Base-by-base conservation (phyloP, 2,329 filamentous ascomycete species). In the Cladophialophora carrionii region DNA sequence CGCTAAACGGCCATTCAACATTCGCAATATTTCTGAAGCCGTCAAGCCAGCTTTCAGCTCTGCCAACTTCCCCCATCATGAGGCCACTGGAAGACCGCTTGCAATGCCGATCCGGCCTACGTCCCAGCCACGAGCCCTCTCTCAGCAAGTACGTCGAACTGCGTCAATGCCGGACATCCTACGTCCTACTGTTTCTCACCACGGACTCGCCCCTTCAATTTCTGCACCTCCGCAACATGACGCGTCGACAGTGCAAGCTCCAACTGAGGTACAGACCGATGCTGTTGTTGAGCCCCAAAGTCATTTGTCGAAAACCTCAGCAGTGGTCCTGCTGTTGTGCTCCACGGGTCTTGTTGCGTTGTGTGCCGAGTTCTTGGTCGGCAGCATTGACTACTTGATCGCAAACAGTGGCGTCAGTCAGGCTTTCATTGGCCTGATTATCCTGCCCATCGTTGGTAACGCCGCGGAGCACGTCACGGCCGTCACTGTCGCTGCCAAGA, bases 381-480 rank as follows among this genome's bases (percentile, higher is more conserved):
- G 83, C 65, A 87, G 86, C 51, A 90, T 91, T 73, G 81, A 87
- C 70, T 85, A 84, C 14, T 84, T 90, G 0, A 84, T 89, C 4
- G 79, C 80, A 17, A 84, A 83, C 54, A 80, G 81, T 0, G 76
- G 75, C 62, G 69, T 91, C 6, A 83, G 85, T 63, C 87, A 90
- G 73, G 84, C 84, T 5, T 90, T 90, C 66, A 88, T 91, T 60
- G 88, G 88, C 68, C 81, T 91, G 14, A 90, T 91, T 70, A 85
- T 91, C 66, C 80, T 91, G 1, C 88, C 88, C 8, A 89, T 91
- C 63, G 88, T 90, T 14, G 88, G 88, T 60, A 91, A 91, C 70
- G 88, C 88, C 0, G 88, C 88, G 0, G 88, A 91, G 76, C 88
- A 90, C 74, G 86, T 90, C 12, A 90, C 88, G 2, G 87, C 88